These are phyloP conservation scores for Globisporangium sylvaticum DNA, from an alignment of 352 stramenopile genomes.

Conservation along the genomic window DNA sequence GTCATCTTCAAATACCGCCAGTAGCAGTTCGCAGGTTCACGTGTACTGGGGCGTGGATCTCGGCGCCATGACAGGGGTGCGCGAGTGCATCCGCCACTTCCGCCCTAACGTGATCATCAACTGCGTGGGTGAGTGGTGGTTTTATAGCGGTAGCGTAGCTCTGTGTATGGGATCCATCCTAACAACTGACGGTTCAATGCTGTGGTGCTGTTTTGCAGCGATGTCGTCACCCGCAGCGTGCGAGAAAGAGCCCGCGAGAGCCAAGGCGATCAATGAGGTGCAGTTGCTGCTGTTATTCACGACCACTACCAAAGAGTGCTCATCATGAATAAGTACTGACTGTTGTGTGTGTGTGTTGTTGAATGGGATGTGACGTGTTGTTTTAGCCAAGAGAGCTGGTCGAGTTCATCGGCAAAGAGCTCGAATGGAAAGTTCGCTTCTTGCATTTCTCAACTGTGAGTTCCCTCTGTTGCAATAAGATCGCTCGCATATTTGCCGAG, in stretches of 20 bases:
- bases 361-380: not conserved
- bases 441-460: constrained; percentile 61
- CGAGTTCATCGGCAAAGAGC: constrained; percentile 22
- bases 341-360: not conserved
- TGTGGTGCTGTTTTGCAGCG: constrained; percentile 21
- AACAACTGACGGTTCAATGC: not conserved
- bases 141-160: not conserved
- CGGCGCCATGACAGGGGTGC: constrained; percentile 22
- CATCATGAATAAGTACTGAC: not conserved
- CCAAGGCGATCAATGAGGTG: constrained; percentile 48
- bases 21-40: constrained; percentile 14
- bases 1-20: not conserved
- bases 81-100: constrained; percentile 34
- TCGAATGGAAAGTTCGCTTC: constrained; percentile 27
- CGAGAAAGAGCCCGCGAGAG: constrained; percentile 37
- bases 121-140: constrained; percentile 37
- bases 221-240: constrained; percentile 56
- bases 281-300: not conserved
- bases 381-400: constrained; percentile 34
- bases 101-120: constrained; percentile 46
- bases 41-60: constrained; percentile 48
- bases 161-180: not conserved
- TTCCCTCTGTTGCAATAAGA: not conserved
- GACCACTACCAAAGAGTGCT: not conserved
- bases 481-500: not conserved